Conservation (phyloP, 768 basidiomycete genomes). For the Pilatotrama ljubarskyi region DNA sequence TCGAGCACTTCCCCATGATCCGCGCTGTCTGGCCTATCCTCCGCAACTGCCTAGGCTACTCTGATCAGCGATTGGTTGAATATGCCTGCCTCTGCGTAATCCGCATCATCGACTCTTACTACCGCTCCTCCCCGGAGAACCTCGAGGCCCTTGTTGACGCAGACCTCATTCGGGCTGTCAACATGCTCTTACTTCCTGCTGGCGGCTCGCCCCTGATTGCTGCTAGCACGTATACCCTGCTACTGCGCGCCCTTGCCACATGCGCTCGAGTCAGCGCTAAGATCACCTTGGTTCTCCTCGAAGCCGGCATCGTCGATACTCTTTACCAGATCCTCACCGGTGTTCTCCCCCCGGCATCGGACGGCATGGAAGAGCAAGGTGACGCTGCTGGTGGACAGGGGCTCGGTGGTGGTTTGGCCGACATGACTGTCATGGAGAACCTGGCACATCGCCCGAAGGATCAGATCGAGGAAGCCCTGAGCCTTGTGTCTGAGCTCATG, state of each 20-base stretch:
- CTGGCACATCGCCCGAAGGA: conserved; percentile 96
- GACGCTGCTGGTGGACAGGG: conserved; percentile 67
- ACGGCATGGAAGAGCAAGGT: conserved; percentile 60
- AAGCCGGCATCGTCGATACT: conserved; percentile 91
- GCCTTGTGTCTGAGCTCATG: conserved; percentile 86
- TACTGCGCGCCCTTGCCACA: conserved; percentile 84
- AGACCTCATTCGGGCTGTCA: conserved; percentile 79
- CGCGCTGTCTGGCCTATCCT: conserved; percentile 90
- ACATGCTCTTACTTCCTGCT: conserved; percentile 80
- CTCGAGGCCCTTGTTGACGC: conserved; percentile 84
- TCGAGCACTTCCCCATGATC: conserved; percentile 89
- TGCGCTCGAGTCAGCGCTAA: conserved; percentile 87
- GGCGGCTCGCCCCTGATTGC: conserved; percentile 87
- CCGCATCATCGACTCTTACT: conserved; percentile 89
- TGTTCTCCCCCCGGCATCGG: conserved; percentile 72
- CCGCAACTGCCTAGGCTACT: conserved; percentile 86
- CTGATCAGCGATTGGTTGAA: conserved; percentile 97
- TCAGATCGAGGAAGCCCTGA: conserved; percentile 92
- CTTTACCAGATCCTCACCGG: conserved; percentile 95
- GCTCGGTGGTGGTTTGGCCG: conserved; percentile 83
- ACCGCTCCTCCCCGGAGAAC: conserved; percentile 80
- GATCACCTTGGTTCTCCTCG: conserved; percentile 82
- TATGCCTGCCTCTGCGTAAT: conserved; percentile 95
- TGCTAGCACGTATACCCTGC: conserved; percentile 82
- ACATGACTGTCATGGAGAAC: conserved; percentile 98